Base-by-base conservation (phyloP, 768 basidiomycete genomes). In the Rhizopogon vinicolor region DNA sequence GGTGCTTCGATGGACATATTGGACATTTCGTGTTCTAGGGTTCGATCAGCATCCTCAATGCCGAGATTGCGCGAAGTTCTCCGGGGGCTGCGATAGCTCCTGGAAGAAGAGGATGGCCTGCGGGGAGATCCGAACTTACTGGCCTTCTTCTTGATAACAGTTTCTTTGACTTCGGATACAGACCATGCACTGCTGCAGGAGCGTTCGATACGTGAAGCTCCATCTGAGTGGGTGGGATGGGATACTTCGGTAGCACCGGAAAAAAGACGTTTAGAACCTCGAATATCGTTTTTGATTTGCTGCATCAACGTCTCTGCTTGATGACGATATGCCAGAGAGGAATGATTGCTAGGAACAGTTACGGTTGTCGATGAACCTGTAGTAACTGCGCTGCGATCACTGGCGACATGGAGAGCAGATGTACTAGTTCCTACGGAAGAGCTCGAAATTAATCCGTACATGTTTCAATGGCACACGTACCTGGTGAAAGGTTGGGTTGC, bases 221-320 rank as follows among this genome's bases (percentile, higher is more conserved):
- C 59, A 5, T 62, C 68, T 13, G 53, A 9, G 8, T 61, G 59
- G 5, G 60, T 73, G 52, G 69, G 66, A 56, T 74, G 76, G 16
- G 82, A 82, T 45, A 74, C 57, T 14, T 86, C 85, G 0, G 83
- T 84, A 16, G 87, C 86, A 5, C 77, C 78, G 2, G 87, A 87
- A 64, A 88, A 87, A 2, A 89, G 62, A 12, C 87, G 84, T 67
- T 90, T 90, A 51, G 81, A 79, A 4, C 84, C 80, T 50, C 60
- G 64, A 78, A 91, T 83, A 62, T 91, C 89, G 55, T 77, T 80
- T 69, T 87, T 87, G 60, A 94, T 92, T 60, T 91, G 89, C 25
- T 87, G 87, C 89, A 95, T 93, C 44, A 95, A 70, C 25, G 77
- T 83, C 8, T 83, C 88, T 12, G 90, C 93, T 61, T 91, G 85